phyloP scores from a whole-genome alignment of 2,329 filamentous ascomycete species.

The Paecilomyces formosus region DNA sequence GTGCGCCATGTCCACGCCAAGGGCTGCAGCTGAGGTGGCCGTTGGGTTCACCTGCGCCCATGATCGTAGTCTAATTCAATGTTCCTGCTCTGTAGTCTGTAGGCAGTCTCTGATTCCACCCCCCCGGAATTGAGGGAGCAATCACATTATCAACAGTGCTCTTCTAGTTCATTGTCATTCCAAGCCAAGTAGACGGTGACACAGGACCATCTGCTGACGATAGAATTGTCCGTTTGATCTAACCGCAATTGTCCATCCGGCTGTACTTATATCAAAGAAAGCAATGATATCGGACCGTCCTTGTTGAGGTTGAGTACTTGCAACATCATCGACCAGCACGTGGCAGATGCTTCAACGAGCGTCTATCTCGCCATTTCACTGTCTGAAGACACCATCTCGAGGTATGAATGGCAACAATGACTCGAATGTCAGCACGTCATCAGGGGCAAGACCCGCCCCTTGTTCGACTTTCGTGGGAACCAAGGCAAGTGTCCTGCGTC shows the following conservation, averaged over 20 bases:
- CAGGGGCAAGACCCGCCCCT: slow-evolving; percentile 3
- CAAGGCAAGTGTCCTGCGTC: slow-evolving; percentile 4
- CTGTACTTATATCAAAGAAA: background rate
- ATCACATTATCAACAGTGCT: background rate
- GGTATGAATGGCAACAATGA: slow-evolving; percentile 1
- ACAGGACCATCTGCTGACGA: background rate
- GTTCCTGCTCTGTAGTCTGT: background rate
- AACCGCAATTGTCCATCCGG: background rate
- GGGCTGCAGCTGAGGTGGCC: background rate
- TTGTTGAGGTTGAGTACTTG: background rate
- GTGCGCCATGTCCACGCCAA: background rate
- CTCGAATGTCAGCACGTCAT: background rate
- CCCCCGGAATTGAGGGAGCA: background rate
- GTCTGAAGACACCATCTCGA: slow-evolving; percentile 9
- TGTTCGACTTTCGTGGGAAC: slow-evolving; percentile 9
- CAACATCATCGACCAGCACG: background rate
- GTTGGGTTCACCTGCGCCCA: background rate
- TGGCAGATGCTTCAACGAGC: background rate
- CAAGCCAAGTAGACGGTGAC: background rate
- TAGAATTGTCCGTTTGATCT: background rate
- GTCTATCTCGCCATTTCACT: slow-evolving; percentile 6
- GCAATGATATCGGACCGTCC: background rate
- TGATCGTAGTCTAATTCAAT: background rate
- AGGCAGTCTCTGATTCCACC: background rate
- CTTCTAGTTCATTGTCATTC: background rate